Conservation (phyloP, 257 asterid species). For the Apocynum venetum region DNA sequence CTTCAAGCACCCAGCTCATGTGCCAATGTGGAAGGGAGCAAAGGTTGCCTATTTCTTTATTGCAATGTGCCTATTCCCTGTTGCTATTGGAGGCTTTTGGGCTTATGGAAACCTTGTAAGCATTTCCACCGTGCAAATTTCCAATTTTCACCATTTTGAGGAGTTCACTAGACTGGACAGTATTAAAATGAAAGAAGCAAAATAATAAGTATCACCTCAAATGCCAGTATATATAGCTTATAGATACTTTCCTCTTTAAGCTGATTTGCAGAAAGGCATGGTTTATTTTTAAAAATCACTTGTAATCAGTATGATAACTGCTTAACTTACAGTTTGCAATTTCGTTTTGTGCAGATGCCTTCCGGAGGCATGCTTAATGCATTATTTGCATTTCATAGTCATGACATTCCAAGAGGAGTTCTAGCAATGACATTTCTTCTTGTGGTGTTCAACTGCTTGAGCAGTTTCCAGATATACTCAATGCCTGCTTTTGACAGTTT, state of each 20-base stretch:
- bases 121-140: not conserved
- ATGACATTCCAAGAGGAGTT: constrained; percentile 78
- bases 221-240: not conserved
- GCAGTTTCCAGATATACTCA: constrained; percentile 97
- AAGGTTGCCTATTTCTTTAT: constrained; percentile 78
- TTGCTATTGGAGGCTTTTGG: constrained; percentile 98
- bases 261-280: not conserved
- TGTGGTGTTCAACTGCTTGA: constrained; percentile 95
- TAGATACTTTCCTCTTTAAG: no score
- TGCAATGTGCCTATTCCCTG: constrained; percentile 88
- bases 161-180: not conserved
- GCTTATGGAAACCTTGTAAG: constrained; percentile 90
- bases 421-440: constrained; percentile 79
- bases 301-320: not conserved
- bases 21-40: constrained; percentile 98
- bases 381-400: constrained; percentile 66
- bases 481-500: constrained; percentile 98
- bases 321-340: not conserved
- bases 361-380: constrained; percentile 86
- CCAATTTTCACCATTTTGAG: not conserved
- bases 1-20: constrained; percentile 92
- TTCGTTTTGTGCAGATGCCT: constrained; percentile 66
- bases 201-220: not conserved
- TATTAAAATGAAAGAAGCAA: not conserved
- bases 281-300: not conserved